Percentiles rank a stretch among this genome's conserved stretches.
Conservation (phyloP, 2,329 filamentous ascomycete species). For the Escovopsis sp. region DNA sequence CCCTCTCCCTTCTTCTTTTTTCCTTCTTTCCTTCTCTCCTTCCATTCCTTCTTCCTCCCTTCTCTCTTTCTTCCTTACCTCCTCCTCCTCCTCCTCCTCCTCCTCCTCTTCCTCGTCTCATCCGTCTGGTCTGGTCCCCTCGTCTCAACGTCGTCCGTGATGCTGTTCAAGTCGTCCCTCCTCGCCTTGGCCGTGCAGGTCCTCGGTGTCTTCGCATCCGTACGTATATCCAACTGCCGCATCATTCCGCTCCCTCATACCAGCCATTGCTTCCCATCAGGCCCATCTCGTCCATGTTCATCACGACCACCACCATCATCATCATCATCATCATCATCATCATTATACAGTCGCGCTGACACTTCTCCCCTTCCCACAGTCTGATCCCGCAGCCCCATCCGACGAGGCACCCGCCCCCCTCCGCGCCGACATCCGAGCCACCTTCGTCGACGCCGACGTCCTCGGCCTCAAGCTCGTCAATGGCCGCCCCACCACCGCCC, state of each 20-base stretch:
- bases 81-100: conserved; percentile 1
- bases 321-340: not conserved
- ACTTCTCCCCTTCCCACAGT: not conserved
- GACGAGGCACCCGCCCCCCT: conserved; percentile 17
- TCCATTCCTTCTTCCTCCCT: conserved; percentile 3
- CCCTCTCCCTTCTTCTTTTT: conserved; percentile 1
- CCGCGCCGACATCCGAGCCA: conserved; percentile 48
- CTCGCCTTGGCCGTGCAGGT: conserved; percentile 57
- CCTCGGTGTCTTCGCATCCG: conserved; percentile 47
- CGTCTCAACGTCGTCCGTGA: conserved; percentile 22
- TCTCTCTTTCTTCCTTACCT: conserved; percentile 6
- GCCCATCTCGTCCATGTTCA: not conserved
- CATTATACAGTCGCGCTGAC: not conserved
- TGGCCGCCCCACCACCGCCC: conserved; percentile 66
- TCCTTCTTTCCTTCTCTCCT: conserved; percentile 5
- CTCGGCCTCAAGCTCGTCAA: conserved; percentile 96
- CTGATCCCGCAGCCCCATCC: conserved; percentile 2
- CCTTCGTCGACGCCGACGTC: conserved; percentile 58
- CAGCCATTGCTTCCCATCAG: too few relatives aligned
- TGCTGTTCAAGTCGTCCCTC: conserved; percentile 62
- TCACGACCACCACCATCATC: not conserved
- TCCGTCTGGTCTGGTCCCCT: conserved; percentile 3
- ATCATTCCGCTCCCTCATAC: too few relatives aligned
- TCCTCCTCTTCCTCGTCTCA: conserved; percentile 1
- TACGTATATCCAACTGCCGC: conserved; percentile 24